Conservation (phyloP, 108 stramenopile genomes). For the Cyclostephanos invisitatus region DNA sequence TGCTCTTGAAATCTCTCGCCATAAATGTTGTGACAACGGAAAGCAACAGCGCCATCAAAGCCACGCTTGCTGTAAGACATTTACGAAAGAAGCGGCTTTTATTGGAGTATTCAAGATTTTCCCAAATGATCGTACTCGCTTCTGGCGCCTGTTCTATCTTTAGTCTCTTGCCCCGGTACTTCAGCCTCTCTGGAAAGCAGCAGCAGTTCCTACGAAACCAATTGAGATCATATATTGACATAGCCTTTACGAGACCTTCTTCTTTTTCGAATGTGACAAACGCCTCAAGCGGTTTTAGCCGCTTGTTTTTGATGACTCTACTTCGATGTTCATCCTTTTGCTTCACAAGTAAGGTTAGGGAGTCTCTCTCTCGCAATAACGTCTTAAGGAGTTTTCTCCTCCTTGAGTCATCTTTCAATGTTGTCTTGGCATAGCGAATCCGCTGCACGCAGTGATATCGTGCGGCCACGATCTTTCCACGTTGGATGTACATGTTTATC, state of each 20-base stretch:
- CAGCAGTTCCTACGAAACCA: conserved; percentile 48
- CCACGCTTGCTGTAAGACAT: conserved; percentile 49
- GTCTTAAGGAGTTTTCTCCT: conserved; percentile 31
- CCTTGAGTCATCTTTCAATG: conserved; percentile 18
- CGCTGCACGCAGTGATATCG: conserved; percentile 49
- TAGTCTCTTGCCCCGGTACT: conserved; percentile 47
- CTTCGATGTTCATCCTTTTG: conserved; percentile 42
- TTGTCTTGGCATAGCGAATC: conserved; percentile 54
- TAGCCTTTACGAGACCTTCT: conserved; percentile 49
- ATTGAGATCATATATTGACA: conserved; percentile 47
- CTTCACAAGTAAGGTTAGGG: conserved; percentile 42
- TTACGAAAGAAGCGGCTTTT: conserved; percentile 45
- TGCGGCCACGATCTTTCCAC: conserved; percentile 56
- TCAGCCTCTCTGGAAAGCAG: conserved; percentile 51
- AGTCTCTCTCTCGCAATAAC: conserved; percentile 40
- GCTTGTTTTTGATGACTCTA: conserved; percentile 15
- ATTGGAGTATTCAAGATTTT: conserved; percentile 54
- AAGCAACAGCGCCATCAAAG: conserved; percentile 49
- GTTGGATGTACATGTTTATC: conserved; percentile 53
- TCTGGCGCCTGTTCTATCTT: conserved; percentile 55
- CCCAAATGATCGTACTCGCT: conserved; percentile 76
- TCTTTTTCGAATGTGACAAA: conserved; percentile 68
- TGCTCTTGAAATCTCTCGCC: conserved; percentile 55
- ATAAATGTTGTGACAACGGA: conserved; percentile 56
- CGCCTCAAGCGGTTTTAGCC: conserved; percentile 57